phyloP scores from a whole-genome alignment of 73 alveolate genomes.

The Paramecium tetraurelia region DNA sequence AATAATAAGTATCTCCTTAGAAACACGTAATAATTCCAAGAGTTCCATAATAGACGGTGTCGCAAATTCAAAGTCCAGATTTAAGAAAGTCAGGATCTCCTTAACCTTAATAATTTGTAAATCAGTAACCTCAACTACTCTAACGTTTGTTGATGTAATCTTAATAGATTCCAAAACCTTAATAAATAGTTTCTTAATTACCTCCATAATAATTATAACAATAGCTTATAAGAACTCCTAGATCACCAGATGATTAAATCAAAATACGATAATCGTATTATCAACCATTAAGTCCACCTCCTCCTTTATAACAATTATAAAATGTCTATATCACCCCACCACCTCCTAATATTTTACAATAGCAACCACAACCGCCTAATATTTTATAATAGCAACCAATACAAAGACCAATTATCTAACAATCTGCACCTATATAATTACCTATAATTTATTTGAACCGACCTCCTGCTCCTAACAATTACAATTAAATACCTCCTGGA shows the following conservation, averaged over 20 bases:
- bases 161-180: not conserved
- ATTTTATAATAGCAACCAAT: not conserved
- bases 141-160: not conserved
- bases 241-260: not conserved
- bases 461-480: not conserved
- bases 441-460: not conserved
- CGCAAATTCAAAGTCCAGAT: not conserved
- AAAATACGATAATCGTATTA: not conserved
- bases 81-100: not conserved
- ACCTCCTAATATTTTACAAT: not conserved
- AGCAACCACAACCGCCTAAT: not conserved
- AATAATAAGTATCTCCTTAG: not conserved
- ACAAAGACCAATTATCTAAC: not conserved
- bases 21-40: not conserved
- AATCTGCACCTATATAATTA: not conserved
- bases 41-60: not conserved
- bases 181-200: not conserved
- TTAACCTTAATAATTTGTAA: not conserved
- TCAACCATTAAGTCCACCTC: not conserved
- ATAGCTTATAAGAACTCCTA: not conserved
- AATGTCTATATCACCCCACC: not conserved
- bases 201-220: not conserved
- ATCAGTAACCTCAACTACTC: not conserved
- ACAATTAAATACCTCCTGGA: not conserved
- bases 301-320: not conserved